Base-by-base conservation (phyloP, 805 yeast genomes). In the Saccharomycopsis vini region DNA sequence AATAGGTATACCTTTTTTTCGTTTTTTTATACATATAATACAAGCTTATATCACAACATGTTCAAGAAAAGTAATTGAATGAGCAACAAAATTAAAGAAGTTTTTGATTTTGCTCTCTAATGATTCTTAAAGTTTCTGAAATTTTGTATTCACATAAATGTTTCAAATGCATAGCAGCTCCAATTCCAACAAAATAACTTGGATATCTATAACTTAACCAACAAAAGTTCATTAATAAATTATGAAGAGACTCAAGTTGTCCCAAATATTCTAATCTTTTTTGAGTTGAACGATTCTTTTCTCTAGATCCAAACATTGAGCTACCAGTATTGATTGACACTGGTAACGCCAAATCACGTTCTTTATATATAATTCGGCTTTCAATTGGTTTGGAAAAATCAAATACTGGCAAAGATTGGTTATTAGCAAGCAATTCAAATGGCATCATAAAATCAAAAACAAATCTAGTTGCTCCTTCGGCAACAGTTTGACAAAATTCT, bases 201-300 rank as follows among this genome's bases (percentile, higher is more conserved):
- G 97, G 95, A 67, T 81, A 90, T 55, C 97, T 67, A 58, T 85
- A 89, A 43, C 84, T 72, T 49, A 90, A 67, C 98, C 98, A 90
- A 56, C 86, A 65, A 56, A 76, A 90, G 5, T 84, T 62, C 52
- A 79, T 71, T 15, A 85, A 69, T 36, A 75, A 63, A 51, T 77
- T 76, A 62, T 88, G 95, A 46, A 81, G 63, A 4, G 71, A 69
- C 57, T 88, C 97, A 7, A 36, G n/a, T 4, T 13, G 13, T 7
- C 22, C 21, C 18, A 79, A 62, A 26, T 58, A 56, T 50, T 53
- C 31, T 26, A 41, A 33, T 28, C 22, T 31, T 31, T 16, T n/a
- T 34, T 34, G 19, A 6, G 15, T 5, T 9, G 30, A 12, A 22
- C n/a, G n/a, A n/a, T n/a, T n/a, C n/a, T n/a, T n/a, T n/a, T n/a